These are phyloP conservation scores for Gossypium davidsonii DNA, from an alignment of 441 rosid species.

Conservation along the genomic window DNA sequence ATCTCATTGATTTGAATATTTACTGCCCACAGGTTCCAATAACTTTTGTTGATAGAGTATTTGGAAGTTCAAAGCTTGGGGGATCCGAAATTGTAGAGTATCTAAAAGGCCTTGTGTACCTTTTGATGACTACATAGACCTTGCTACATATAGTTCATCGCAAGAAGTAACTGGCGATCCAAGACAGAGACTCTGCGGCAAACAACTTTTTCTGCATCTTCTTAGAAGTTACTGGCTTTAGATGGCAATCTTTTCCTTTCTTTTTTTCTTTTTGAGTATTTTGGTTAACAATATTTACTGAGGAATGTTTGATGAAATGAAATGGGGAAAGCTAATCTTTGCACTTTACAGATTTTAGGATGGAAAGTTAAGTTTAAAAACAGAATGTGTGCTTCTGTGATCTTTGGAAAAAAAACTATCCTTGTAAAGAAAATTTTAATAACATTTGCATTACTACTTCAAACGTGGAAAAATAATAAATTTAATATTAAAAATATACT, in stretches of 20 bases:
- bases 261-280: neutral
- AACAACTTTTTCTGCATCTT: neutral
- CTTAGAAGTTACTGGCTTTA: neutral
- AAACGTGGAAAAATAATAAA: too few relatives aligned
- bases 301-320: neutral
- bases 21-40: slow-evolving; percentile 75
- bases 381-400: too few relatives aligned
- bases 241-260: neutral
- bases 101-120: slow-evolving; percentile 81
- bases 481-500: too few relatives aligned
- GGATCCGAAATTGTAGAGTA: slow-evolving; percentile 96
- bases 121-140: slow-evolving; percentile 63
- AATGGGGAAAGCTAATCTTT: too few relatives aligned
- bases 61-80: slow-evolving; percentile 93
- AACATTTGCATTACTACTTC: too few relatives aligned
- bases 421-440: too few relatives aligned
- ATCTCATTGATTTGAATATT: neutral
- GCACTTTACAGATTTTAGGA: too few relatives aligned
- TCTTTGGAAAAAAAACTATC: too few relatives aligned
- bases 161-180: neutral
- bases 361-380: too few relatives aligned
- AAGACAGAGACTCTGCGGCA: neutral
- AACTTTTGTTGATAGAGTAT: slow-evolving; percentile 86
- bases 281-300: neutral
- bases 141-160: neutral